A percentile compares a stretch with the other conserved stretches of the same genome.
Conservation (phyloP, 2,329 filamentous ascomycete genomes). For the Alternaria solani region DNA sequence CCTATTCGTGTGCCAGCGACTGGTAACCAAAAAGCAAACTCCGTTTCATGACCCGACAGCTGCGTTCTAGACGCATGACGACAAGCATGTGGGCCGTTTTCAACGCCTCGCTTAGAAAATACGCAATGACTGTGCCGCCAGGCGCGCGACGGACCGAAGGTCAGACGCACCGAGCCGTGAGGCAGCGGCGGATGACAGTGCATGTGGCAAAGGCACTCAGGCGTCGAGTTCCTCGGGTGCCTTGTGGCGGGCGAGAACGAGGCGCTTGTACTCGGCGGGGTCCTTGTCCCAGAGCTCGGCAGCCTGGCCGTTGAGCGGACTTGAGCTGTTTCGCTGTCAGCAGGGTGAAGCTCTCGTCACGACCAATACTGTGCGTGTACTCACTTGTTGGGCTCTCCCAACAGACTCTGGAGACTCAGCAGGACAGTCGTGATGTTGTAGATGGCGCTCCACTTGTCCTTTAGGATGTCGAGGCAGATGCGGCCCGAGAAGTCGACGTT, state of each 20-base stretch:
- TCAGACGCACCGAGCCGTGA: constrained; percentile 10
- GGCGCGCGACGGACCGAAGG: constrained; percentile 7
- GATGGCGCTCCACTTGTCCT: constrained; percentile 98
- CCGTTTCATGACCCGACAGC: not conserved
- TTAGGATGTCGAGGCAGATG: constrained; percentile 97
- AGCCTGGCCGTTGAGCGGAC: constrained; percentile 93
- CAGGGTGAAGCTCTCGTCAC: not conserved
- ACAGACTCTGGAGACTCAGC: constrained; percentile 89
- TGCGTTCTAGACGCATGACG: not conserved
- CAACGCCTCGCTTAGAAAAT: constrained; percentile 9
- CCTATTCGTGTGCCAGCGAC: not conserved
- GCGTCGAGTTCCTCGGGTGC: constrained; percentile 55
- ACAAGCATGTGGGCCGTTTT: not conserved
- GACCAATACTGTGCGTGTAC: constrained; percentile 40
- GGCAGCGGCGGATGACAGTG: constrained; percentile 3
- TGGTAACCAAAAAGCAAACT: not conserved
- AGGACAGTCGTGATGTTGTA: constrained; percentile 96
- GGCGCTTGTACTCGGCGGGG: constrained; percentile 82
- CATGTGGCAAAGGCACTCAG: constrained; percentile 11
- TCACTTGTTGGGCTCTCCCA: constrained; percentile 98
- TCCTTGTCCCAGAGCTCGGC: constrained; percentile 96
- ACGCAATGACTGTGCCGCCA: constrained; percentile 10
- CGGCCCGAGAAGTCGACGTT: constrained; percentile 97
- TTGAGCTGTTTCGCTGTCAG: constrained; percentile 67
- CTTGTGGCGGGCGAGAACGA: constrained; percentile 70